A percentile compares a stretch with the other conserved stretches of the same genome.
phyloP scores from a whole-genome alignment of 1,139 yeast species.

The Blastobotrys malaysiensis region DNA sequence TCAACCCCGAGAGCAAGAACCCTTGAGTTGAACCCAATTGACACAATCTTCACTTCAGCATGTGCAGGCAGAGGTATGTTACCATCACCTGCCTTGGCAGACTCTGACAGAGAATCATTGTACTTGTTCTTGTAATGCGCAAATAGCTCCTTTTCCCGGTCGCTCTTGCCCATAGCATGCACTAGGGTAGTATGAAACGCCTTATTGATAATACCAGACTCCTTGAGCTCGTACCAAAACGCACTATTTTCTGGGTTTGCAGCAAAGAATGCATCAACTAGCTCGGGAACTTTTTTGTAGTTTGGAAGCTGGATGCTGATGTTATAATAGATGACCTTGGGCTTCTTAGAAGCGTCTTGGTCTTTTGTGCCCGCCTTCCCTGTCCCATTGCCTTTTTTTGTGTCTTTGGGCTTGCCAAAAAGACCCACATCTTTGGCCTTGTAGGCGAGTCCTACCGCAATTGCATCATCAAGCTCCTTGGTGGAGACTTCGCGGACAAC shows the following conservation, averaged over 20 bases:
- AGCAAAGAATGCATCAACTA: constrained; percentile 20
- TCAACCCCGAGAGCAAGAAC: constrained; percentile 51
- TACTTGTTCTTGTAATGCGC: neutral
- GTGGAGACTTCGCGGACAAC: constrained; percentile 41
- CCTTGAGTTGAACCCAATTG: constrained; percentile 16
- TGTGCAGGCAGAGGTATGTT: constrained; percentile 5
- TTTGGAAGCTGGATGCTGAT: constrained; percentile 7
- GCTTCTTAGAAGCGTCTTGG: neutral
- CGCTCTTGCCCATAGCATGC: constrained; percentile 39
- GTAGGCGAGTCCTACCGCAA: constrained; percentile 25
- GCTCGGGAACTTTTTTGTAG: constrained; percentile 9
- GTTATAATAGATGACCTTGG: constrained; percentile 17
- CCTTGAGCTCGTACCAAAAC: constrained; percentile 33
- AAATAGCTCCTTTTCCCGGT: constrained; percentile 30
- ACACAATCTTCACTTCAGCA: constrained; percentile 10
- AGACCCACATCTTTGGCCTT: constrained; percentile 24
- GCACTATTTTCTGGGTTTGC: constrained; percentile 17
- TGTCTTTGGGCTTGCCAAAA: neutral
- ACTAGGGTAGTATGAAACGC: constrained; percentile 76
- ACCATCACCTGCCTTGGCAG: neutral
- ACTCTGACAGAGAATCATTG: constrained; percentile 1
- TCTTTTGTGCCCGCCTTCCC: neutral
- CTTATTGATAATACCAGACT: constrained; percentile 34
- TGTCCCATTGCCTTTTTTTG: constrained; percentile 1
- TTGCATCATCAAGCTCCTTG: constrained; percentile 25